Evolutionary conservation across 331 rosid species (phyloP).

Genomic region (Pyracantha coccinea): DNA sequence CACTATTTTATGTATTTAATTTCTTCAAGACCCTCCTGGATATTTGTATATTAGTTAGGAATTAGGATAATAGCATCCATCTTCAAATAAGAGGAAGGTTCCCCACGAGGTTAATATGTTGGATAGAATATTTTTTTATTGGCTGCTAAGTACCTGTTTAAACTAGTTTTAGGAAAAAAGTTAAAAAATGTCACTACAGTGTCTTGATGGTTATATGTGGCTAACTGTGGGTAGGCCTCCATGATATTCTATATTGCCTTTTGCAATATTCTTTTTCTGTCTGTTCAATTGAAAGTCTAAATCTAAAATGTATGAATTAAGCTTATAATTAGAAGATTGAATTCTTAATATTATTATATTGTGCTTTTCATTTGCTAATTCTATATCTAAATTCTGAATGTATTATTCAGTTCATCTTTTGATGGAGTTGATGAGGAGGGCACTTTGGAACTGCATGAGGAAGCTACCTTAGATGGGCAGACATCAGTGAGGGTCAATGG

Average conservation of each 20-base stretch:
- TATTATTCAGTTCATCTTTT: slow-evolving; percentile 58
- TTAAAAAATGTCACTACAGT: neutral
- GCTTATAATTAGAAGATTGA: neutral
- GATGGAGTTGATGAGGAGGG: slow-evolving; percentile 81
- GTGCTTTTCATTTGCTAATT: neutral
- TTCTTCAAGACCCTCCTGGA: neutral
- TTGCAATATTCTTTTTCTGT: neutral
- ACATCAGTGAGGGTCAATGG: slow-evolving; percentile 37
- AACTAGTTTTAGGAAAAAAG: neutral
- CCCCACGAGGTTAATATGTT: neutral
- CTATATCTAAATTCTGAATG: neutral
- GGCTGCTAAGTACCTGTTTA: neutral
- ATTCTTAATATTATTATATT: neutral
- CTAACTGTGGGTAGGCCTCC: neutral
- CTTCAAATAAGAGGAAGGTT: neutral
- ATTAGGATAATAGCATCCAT: neutral
- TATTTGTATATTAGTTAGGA: neutral
- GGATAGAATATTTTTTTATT: neutral
- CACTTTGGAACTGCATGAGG: slow-evolving; percentile 46
- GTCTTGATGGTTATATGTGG: neutral
- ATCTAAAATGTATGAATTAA: neutral
- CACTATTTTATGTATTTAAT: neutral
- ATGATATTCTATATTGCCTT: neutral
- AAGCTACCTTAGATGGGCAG: slow-evolving; percentile 44
- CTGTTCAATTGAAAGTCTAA: neutral